Evolutionary conservation across 176 grass and related monocot genomes (phyloP).

Genomic region (Eragrostis curvula): DNA sequence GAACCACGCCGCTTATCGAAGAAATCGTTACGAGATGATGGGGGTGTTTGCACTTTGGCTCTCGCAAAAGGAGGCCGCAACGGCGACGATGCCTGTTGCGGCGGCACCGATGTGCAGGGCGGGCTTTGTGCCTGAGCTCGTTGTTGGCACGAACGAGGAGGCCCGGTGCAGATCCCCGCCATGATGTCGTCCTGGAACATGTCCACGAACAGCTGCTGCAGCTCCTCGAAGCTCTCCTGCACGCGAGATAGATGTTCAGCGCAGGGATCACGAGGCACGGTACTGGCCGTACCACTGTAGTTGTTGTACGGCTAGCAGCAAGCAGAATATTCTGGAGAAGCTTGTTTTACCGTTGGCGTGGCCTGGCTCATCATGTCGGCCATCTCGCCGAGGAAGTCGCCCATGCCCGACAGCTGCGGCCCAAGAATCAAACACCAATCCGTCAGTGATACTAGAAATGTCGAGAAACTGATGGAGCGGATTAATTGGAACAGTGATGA

Average conservation of each 20-base stretch:
- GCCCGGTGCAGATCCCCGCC: conserved; percentile 13
- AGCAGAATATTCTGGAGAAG: neutral
- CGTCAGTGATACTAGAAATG: neutral
- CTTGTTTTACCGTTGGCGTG: conserved; percentile 48
- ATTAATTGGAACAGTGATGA: neutral
- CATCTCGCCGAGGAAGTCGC: conserved; percentile 79
- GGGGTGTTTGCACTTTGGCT: neutral
- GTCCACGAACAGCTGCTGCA: conserved; percentile 81
- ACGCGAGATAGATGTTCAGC: neutral
- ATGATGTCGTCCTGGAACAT: conserved; percentile 71
- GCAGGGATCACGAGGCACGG: neutral
- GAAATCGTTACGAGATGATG: neutral
- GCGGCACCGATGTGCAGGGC: neutral
- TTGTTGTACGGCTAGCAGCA: neutral
- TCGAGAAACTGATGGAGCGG: neutral
- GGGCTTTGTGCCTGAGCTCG: neutral
- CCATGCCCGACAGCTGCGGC: conserved; percentile 57
- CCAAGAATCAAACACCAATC: neutral
- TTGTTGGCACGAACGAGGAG: neutral
- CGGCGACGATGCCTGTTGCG: neutral
- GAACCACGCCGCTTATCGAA: conserved; percentile 26
- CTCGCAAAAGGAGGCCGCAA: neutral
- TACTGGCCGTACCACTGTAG: neutral
- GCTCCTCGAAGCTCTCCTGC: conserved; percentile 73
- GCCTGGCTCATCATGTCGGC: conserved; percentile 81